These are phyloP conservation scores for Triticum urartu DNA, from an alignment of 176 grass and related monocot genomes.

Conservation along the genomic window DNA sequence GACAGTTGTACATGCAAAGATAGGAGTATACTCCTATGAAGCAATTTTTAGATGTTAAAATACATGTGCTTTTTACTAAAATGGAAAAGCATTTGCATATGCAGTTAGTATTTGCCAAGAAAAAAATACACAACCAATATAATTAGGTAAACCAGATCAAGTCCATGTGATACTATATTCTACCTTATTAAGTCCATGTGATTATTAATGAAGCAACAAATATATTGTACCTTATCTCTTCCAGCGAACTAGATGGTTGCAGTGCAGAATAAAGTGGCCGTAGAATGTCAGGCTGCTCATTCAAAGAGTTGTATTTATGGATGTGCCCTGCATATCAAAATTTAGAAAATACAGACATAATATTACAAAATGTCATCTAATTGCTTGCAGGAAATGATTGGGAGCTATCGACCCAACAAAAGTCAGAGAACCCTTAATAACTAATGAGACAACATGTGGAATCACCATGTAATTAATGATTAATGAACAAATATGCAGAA, in stretches of 20 bases:
- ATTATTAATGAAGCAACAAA: not conserved
- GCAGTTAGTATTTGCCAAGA: not conserved
- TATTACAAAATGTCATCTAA: not conserved
- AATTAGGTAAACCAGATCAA: not conserved
- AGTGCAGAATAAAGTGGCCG: slow-evolving; percentile 87
- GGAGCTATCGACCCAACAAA: not conserved
- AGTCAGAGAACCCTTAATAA: not conserved
- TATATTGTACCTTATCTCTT: slow-evolving; percentile 32
- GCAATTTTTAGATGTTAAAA: not conserved
- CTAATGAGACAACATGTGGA: not conserved
- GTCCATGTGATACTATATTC: not conserved
- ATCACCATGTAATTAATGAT: not conserved
- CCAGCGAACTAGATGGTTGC: slow-evolving; percentile 66
- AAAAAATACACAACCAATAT: not conserved
- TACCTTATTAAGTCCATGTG: not conserved
- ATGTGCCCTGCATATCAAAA: slow-evolving; percentile 57
- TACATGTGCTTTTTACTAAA: not conserved
- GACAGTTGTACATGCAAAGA: not conserved
- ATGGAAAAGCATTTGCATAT: not conserved
- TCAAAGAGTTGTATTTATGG: slow-evolving; percentile 88
- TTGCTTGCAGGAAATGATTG: not conserved
- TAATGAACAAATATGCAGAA: not conserved
- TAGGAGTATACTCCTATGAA: not conserved
- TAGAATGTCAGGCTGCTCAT: slow-evolving; percentile 80
- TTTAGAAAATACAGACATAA: not conserved